These are phyloP conservation scores for Papiliotrema flavescens DNA, from an alignment of 1,284 basidiomycete genomes.

Conservation along the genomic window DNA sequence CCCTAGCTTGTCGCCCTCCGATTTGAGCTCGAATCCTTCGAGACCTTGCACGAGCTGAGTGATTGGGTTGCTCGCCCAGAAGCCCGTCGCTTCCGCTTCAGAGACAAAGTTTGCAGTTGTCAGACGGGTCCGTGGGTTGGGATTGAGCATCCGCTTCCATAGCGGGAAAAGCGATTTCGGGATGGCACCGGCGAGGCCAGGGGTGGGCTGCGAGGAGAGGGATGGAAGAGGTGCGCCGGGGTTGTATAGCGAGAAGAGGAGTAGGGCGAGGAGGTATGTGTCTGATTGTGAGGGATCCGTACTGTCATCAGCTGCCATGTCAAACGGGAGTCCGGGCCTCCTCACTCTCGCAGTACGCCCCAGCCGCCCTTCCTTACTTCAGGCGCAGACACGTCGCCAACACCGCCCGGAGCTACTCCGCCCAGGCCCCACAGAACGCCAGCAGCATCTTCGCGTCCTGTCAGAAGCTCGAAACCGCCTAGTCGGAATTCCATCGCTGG, in stretches of 20 bases:
- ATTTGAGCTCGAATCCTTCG: constrained; percentile 79
- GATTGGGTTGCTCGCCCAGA: constrained; percentile 79
- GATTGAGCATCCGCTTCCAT: constrained; percentile 84
- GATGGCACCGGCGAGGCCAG: constrained; percentile 71
- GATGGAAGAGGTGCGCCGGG: constrained; percentile 64
- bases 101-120: constrained; percentile 74
- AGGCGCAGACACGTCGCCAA: constrained; percentile 62
- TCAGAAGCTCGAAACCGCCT: constrained; percentile 89
- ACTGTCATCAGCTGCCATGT: constrained; percentile 49
- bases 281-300: constrained; percentile 69
- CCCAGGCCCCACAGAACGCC: constrained; percentile 62
- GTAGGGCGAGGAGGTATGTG: constrained; percentile 78
- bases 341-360: constrained; percentile 75
- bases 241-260: constrained; percentile 83
- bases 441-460: constrained; percentile 42
- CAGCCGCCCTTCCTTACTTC: constrained; percentile 91
- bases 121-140: constrained; percentile 75
- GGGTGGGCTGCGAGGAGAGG: constrained; percentile 64
- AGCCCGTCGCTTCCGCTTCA: constrained; percentile 67
- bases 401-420: constrained; percentile 60
- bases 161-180: constrained; percentile 71
- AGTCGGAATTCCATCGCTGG: constrained; percentile 91
- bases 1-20: constrained; percentile 72
- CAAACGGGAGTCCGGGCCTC: background rate
- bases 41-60: constrained; percentile 80